These are phyloP conservation scores for Debaryomyces castellii DNA, from an alignment of 805 yeast species.

Conservation along the genomic window DNA sequence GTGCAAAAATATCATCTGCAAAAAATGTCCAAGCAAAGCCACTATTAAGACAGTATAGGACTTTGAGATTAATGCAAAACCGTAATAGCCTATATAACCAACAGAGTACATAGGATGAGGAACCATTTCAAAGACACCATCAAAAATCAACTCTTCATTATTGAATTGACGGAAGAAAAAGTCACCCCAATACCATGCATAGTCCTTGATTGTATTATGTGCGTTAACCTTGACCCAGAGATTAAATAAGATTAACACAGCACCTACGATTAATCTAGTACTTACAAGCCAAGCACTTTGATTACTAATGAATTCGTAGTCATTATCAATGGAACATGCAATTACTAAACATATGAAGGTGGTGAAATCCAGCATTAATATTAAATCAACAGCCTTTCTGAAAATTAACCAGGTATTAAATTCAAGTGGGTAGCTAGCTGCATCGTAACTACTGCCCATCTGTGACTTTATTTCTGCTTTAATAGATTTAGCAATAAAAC, in stretches of 20 bases:
- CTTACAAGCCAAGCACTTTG: slow-evolving; percentile 46
- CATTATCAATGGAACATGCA: slow-evolving; percentile 40
- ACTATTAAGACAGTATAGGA: slow-evolving; percentile 68
- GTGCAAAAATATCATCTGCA: slow-evolving; percentile 73
- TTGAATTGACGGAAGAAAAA: slow-evolving; percentile 73
- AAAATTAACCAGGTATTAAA: slow-evolving; percentile 82
- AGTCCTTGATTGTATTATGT: slow-evolving; percentile 83
- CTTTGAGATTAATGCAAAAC: slow-evolving; percentile 74
- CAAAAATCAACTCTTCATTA: slow-evolving; percentile 70
- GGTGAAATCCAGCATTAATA: slow-evolving; percentile 81
- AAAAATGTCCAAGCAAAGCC: slow-evolving; percentile 72
- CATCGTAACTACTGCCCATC: slow-evolving; percentile 34
- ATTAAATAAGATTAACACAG: slow-evolving; percentile 63
- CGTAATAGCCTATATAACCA: slow-evolving; percentile 86
- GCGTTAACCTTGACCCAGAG: slow-evolving; percentile 86
- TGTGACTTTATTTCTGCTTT: slow-evolving; percentile 35
- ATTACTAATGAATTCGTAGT: slow-evolving; percentile 33
- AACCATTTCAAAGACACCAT: slow-evolving; percentile 85
- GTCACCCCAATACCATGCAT: slow-evolving; percentile 96
- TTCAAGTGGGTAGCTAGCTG: slow-evolving; percentile 55
- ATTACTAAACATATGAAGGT: slow-evolving; percentile 68
- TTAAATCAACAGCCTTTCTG: slow-evolving; percentile 76
- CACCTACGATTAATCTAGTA: slow-evolving; percentile 59
- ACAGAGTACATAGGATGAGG: slow-evolving; percentile 94
- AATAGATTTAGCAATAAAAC: slow-evolving; percentile 38